Base-by-base conservation (phyloP, 2,329 filamentous ascomycete genomes). In the Talaromyces sp. region DNA sequence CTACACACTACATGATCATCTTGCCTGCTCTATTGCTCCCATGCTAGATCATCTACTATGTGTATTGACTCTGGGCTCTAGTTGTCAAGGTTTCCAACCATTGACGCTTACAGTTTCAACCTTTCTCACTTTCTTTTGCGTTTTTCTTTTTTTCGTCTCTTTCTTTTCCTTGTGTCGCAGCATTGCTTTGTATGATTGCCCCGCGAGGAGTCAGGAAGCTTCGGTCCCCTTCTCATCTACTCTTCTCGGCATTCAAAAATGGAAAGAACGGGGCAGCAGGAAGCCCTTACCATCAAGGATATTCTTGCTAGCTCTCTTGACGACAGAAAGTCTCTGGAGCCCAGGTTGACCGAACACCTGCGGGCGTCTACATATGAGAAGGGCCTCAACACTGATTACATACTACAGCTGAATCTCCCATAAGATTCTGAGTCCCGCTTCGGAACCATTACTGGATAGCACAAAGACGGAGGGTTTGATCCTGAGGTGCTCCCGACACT, bases 1-100 rank as follows among this genome's bases (percentile, higher is more conserved):
- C 37, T 64, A 64, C 17, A 66, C 60, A 1, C 61, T 70, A 21
- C 10, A 35, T 28, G 19, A 48, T 48, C 45, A 21, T 48, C 25
- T 35, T 35, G n/a, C 28, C 25, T n/a, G n/a, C 25, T 46, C 43
- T 31, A 46, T 46, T 46, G 17, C 28, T 48, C 19, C 28, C 45
- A 48, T 48, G 33, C 28, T 19, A 33, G n/a, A 46, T 35, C 45
- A 48, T 48, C 45, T 48, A 48, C n/a, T 35, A 19, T 48, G 17
- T 48, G 17, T 28, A 19, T 25, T 19, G n/a, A 3, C 45, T 33
- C 13, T 13, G 10, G 13, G 19, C n/a, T 33, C 28, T 35, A 19
- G 28, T 35, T 48, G 17, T 28, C 25, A 35, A 35, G 28, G 17
- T 35, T 45, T 21, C 28, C 25, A 48, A 21, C 17, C 45, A 48